Evolutionary conservation across 495 filamentous ascomycete genomes (phyloP).

Genomic region (Hamigera avellanea): DNA sequence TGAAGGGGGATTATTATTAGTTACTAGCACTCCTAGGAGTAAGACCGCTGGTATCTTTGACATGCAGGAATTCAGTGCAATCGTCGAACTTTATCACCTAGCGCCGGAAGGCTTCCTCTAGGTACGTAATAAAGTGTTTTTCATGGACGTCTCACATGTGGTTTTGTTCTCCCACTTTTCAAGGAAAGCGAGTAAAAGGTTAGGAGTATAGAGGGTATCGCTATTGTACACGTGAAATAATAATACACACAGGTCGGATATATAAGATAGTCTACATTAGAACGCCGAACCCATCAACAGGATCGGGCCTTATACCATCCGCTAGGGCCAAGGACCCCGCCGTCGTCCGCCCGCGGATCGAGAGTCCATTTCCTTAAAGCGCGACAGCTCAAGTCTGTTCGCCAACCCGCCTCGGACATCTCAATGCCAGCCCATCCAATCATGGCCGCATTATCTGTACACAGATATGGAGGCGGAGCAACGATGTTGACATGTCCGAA

Average conservation of each 20-base stretch:
- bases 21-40: too few species aligned
- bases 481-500: conserved; percentile 49
- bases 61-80: too few species aligned
- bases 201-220: conserved; percentile 1
- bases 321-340: conserved; percentile 31
- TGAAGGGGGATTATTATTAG: too few species aligned
- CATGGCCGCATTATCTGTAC: conserved; percentile 98
- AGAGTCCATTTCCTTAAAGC: conserved; percentile 69
- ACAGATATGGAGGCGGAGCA: conserved; percentile 63
- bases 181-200: too few species aligned
- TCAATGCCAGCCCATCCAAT: conserved; percentile 89
- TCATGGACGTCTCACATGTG: too few species aligned
- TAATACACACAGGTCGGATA: neutral
- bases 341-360: conserved; percentile 46
- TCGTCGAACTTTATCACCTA: too few species aligned
- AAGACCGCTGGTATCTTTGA: too few species aligned
- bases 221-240: conserved; percentile 1
- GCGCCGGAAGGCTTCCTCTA: too few species aligned
- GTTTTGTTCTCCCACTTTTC: too few species aligned
- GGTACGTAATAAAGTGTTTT: too few species aligned
- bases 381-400: conserved; percentile 43
- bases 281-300: neutral
- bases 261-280: conserved; percentile 2
- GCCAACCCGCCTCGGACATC: conserved; percentile 77
- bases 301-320: conserved; percentile 16